Conservation (phyloP, 768 basidiomycete species). For the Psilocybe subaeruginosa region DNA sequence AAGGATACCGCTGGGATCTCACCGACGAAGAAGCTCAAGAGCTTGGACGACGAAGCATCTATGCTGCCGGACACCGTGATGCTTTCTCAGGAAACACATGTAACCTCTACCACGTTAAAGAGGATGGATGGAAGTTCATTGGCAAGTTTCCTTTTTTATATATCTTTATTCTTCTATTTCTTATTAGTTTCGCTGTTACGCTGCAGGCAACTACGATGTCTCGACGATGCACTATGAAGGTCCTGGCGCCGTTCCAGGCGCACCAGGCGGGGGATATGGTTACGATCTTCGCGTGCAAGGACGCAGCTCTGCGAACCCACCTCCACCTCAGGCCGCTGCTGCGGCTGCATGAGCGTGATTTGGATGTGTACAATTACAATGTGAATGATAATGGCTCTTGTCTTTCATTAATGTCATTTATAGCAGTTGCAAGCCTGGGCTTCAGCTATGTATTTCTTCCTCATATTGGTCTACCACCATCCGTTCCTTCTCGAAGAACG, state of each 20-base stretch:
- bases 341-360: conserved; percentile 16
- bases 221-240: conserved; percentile 91
- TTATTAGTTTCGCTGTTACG: background rate
- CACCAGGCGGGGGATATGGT: conserved; percentile 72
- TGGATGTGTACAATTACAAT: conserved; percentile 8
- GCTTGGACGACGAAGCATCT: conserved; percentile 90
- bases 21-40: conserved; percentile 94
- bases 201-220: conserved; percentile 88
- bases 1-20: conserved; percentile 93
- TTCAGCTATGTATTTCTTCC: conserved; percentile 15
- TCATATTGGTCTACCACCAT: conserved; percentile 47
- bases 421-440: background rate
- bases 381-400: conserved; percentile 9
- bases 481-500: conserved; percentile 51
- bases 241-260: conserved; percentile 67
- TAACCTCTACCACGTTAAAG: conserved; percentile 95
- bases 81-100: conserved; percentile 95
- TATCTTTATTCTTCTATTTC: background rate
- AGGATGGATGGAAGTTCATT: conserved; percentile 95
- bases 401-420: conserved; percentile 1
- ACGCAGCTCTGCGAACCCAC: conserved; percentile 54
- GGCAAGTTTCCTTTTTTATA: conserved; percentile 50
- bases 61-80: conserved; percentile 96
- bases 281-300: conserved; percentile 74
- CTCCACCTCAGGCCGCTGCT: conserved; percentile 25